These are phyloP conservation scores for Zasmidium cellare DNA, from an alignment of 2,329 filamentous ascomycete genomes.

Conservation along the genomic window DNA sequence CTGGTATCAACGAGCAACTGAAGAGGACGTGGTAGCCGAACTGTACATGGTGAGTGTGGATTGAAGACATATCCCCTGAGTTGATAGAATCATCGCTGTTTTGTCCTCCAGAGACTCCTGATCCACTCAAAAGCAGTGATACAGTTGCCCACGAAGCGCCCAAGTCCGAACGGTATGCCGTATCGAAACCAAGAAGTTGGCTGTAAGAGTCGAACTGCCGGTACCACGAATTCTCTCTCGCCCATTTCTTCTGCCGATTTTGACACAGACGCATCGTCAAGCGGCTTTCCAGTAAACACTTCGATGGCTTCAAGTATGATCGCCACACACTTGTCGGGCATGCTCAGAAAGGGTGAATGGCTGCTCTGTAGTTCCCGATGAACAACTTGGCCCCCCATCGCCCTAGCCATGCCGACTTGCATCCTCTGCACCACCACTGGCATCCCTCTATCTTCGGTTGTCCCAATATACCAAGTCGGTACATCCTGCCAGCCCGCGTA, in stretches of 20 bases:
- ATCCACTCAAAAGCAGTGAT: background rate
- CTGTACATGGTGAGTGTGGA: too few species aligned
- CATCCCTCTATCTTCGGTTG: constrained; percentile 10
- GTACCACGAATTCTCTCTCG: background rate
- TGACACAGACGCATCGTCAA: background rate
- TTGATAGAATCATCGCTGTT: too few species aligned
- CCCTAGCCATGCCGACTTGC: constrained; percentile 13
- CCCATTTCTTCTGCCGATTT: background rate
- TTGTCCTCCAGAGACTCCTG: background rate
- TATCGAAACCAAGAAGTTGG: background rate
- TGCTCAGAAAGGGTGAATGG: constrained; percentile 17
- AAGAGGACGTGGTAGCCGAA: background rate
- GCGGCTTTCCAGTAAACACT: constrained; percentile 1
- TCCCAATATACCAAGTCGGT: constrained; percentile 13
- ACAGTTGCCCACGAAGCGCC: background rate
- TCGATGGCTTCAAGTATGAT: constrained; percentile 8
- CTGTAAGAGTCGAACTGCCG: background rate
- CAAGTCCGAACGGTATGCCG: background rate
- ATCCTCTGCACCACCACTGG: constrained; percentile 13
- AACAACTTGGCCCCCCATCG: constrained; percentile 11
- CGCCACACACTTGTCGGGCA: constrained; percentile 11
- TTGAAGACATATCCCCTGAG: too few species aligned
- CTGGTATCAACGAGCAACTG: constrained; percentile 7
- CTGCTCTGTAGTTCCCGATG: constrained; percentile 10
- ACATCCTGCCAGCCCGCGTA: constrained; percentile 19